A percentile compares a stretch with the other conserved stretches of the same genome.
Conservation (phyloP, 2,329 filamentous ascomycete genomes). For the Hypoxylon sp. region DNA sequence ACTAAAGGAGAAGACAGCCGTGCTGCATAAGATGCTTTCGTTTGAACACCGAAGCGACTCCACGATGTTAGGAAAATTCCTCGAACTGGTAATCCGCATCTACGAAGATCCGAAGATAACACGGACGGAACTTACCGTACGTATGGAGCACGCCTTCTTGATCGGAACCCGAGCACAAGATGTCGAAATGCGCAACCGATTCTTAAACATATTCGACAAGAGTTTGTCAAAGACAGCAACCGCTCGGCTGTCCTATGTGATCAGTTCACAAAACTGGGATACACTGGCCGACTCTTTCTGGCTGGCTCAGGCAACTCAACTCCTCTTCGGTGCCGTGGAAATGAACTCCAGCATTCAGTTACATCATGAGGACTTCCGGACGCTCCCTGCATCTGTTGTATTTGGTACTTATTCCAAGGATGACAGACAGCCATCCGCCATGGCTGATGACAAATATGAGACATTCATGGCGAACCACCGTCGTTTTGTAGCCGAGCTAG, state of each 20-base stretch:
- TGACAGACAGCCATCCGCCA: conserved; percentile 66
- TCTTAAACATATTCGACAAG: conserved; percentile 95
- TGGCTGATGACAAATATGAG: conserved; percentile 85
- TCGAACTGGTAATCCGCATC: conserved; percentile 95
- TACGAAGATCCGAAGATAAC: conserved; percentile 98
- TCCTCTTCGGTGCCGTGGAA: conserved; percentile 91
- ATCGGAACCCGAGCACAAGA: conserved; percentile 93
- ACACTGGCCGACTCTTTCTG: conserved; percentile 94
- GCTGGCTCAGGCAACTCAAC: conserved; percentile 92
- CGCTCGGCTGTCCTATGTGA: conserved; percentile 86
- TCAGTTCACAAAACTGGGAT: conserved; percentile 96
- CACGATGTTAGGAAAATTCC: conserved; percentile 88
- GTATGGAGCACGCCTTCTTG: conserved; percentile 97
- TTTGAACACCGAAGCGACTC: conserved; percentile 88
- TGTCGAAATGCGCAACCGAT: conserved; percentile 95
- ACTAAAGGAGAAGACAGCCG: conserved; percentile 97
- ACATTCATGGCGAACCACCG: conserved; percentile 78
- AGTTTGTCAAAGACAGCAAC: conserved; percentile 93
- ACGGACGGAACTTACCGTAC: conserved; percentile 91
- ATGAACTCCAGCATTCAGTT: conserved; percentile 81
- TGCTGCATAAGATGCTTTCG: conserved; percentile 98
- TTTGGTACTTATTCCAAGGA: conserved; percentile 80
- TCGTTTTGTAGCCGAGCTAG: conserved; percentile 83
- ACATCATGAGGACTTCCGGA: conserved; percentile 83
- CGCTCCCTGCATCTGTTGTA: conserved; percentile 76